These are phyloP conservation scores for Mucor piriformis DNA, from an alignment of 371 early-diverging fungal species.

Conservation along the genomic window DNA sequence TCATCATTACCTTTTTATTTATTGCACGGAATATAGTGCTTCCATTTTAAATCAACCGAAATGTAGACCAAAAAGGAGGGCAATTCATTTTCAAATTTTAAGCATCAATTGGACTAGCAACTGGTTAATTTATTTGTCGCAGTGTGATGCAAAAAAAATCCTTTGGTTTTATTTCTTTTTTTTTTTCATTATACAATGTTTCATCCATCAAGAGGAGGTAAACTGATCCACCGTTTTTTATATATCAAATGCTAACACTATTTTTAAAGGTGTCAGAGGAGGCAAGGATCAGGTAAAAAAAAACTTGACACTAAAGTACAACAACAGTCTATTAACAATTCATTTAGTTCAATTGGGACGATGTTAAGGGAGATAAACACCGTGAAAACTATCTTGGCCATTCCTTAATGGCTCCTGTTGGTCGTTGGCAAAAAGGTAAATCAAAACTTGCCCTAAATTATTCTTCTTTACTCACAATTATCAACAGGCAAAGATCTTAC, in stretches of 20 bases:
- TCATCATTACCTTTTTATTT: no score
- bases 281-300: constrained; percentile 62
- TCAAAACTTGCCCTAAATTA: neutral
- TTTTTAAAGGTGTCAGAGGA: constrained; percentile 56
- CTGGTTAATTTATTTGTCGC: no score
- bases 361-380: constrained; percentile 82
- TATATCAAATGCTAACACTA: neutral
- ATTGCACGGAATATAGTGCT: no score
- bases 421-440: constrained; percentile 65
- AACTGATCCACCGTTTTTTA: neutral
- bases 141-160: neutral
- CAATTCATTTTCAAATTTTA: no score
- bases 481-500: constrained; percentile 69
- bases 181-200: constrained; percentile 32
- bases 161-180: neutral
- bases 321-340: neutral
- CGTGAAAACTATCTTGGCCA: constrained; percentile 89
- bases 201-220: constrained; percentile 58
- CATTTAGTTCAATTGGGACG: constrained; percentile 60
- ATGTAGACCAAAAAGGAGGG: no score
- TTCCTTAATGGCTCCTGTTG: constrained; percentile 82
- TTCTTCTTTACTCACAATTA: neutral
- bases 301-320: neutral
- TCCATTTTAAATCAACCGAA: no score
- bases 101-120: no score